Evolutionary conservation across 169 alveolate species (phyloP), one percentile per base, ranked within the genome.

Genomic region (Cystoisospora suis): DNA sequence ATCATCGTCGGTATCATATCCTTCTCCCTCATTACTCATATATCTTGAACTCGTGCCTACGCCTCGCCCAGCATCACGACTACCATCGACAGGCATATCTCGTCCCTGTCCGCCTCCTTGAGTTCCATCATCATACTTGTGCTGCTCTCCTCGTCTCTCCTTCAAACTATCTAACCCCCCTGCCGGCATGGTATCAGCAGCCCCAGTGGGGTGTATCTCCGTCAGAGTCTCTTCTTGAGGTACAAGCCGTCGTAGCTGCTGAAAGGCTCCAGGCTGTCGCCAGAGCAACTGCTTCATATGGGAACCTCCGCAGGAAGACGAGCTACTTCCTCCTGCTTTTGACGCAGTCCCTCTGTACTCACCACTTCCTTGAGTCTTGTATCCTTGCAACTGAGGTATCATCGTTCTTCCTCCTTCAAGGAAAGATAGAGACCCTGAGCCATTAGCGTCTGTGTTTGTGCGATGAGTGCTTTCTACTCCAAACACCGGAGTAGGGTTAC

Each of bases 301-400:
- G n/a, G n/a, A n/a, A n/a, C n/a, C n/a, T n/a, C n/a, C n/a, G n/a
- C n/a, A n/a, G n/a, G n/a, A n/a, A n/a, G n/a, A n/a, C 61, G 29
- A 17, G 80, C 69, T 40, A 56, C 91, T 53, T 70, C 61, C 0
- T 58, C 40, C 38, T 42, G 12, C 59, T 70, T 36, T 12, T 87
- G 91, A 27, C 53, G 81, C 91, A 87, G 42, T 45, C 29, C 56
- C 12, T 36, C 58, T 17, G 83, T 75, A 15, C 81, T 86, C 23
- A 7, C 89, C 40, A 80, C 80, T 6, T 36, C 44, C 72, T 56
- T 58, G 65, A 53, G 61, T 1, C 47, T 46, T 12, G n/a, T n/a
- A n/a, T n/a, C n/a, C n/a, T n/a, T n/a, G n/a, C n/a, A n/a, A n/a
- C n/a, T n/a, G n/a, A n/a, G n/a, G n/a, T n/a, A n/a, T n/a, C n/a